These are phyloP conservation scores for Brassica cretica DNA, from an alignment of 345 rosid genomes.

Conservation along the genomic window DNA sequence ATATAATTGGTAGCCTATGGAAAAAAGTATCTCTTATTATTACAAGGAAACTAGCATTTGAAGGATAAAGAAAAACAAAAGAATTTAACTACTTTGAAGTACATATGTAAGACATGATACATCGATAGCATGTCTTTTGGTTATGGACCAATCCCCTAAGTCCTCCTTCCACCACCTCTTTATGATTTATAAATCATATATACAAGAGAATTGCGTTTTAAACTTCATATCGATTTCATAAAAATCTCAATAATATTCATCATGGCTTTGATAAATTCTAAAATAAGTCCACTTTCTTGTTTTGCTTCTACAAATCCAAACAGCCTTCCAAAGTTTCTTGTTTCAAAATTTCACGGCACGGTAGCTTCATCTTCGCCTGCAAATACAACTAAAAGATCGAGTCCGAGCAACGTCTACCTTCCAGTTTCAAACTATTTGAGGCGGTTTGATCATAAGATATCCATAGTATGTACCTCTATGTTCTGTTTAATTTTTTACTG, in stretches of 20 bases:
- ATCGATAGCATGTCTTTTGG: neutral
- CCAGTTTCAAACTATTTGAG: neutral
- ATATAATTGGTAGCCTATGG: neutral
- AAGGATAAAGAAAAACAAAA: neutral
- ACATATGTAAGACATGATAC: neutral
- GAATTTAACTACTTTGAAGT: neutral
- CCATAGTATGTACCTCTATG: neutral
- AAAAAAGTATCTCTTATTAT: too few species aligned
- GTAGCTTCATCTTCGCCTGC: neutral
- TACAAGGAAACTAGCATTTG: neutral
- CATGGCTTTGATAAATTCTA: constrained; percentile 12
- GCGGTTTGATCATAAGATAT: neutral
- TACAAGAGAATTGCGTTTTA: neutral
- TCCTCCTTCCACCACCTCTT: neutral
- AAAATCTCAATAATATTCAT: neutral
- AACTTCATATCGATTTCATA: neutral
- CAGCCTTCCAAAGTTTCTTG: neutral
- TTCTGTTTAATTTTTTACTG: neutral
- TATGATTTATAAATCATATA: neutral
- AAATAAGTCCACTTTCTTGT: neutral
- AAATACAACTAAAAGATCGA: neutral
- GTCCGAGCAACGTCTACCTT: neutral
- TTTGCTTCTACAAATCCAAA: constrained; percentile 1
- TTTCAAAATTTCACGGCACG: neutral
- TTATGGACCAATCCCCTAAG: constrained; percentile 7